Evolutionary conservation across 768 basidiomycete genomes (phyloP).

Genomic region (Tulasnella sp.): DNA sequence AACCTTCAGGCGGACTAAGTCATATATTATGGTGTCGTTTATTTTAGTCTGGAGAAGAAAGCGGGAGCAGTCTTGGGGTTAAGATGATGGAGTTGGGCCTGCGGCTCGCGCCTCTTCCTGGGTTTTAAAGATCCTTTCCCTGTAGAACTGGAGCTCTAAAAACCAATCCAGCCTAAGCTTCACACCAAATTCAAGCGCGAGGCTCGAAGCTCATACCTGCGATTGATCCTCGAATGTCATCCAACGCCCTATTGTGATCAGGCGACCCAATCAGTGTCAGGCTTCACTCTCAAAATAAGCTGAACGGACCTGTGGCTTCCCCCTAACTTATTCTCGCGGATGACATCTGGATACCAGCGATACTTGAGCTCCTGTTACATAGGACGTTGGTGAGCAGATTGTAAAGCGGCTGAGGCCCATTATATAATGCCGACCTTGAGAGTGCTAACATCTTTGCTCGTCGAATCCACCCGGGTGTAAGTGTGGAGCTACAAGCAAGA

Average conservation of each 20-base stretch:
- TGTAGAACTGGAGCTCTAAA: conserved; percentile 73
- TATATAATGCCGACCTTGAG: conserved; percentile 48
- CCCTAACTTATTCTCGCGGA: conserved; percentile 29
- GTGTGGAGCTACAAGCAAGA: not conserved
- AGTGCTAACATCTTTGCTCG: conserved; percentile 63
- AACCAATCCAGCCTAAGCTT: not conserved
- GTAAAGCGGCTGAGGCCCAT: not conserved
- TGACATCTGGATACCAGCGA: conserved; percentile 54
- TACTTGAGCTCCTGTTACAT: conserved; percentile 56
- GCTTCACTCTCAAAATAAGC: conserved; percentile 2
- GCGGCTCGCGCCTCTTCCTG: not conserved
- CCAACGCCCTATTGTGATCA: conserved; percentile 52
- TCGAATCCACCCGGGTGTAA: not conserved
- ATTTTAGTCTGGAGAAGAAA: not conserved
- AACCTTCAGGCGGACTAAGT: not conserved
- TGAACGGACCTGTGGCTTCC: conserved; percentile 50
- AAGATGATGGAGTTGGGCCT: not conserved
- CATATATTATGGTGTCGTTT: not conserved
- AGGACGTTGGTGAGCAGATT: not conserved
- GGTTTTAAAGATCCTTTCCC: conserved; percentile 54
- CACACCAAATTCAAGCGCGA: not conserved
- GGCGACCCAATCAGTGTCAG: not conserved
- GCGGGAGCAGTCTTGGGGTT: not conserved
- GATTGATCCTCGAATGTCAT: conserved; percentile 74
- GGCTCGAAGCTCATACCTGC: conserved; percentile 39